Evolutionary conservation across 2,329 filamentous ascomycete genomes (phyloP).

Genomic region (Colletotrichum sp.): DNA sequence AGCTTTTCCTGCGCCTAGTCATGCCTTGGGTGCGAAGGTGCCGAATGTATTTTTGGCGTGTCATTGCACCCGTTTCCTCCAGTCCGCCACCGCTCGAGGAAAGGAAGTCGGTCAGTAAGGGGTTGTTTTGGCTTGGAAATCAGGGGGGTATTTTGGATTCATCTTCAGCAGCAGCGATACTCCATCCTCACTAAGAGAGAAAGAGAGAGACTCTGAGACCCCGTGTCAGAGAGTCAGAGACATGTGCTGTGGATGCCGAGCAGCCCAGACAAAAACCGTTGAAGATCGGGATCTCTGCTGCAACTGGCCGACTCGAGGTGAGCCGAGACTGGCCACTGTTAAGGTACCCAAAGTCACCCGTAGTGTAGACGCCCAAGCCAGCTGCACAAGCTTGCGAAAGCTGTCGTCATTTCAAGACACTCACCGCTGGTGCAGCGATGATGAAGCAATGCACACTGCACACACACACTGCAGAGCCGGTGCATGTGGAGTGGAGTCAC

Average conservation of each 20-base stretch:
- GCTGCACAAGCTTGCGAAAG: not conserved
- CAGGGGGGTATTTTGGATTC: not conserved
- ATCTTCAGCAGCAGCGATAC: not conserved
- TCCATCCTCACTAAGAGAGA: not conserved
- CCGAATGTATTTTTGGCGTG: conserved; percentile 15
- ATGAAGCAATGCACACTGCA: not conserved
- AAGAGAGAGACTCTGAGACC: not conserved
- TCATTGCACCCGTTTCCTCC: not conserved
- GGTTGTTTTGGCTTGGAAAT: not conserved
- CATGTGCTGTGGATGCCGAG: not conserved
- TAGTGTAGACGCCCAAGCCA: not conserved
- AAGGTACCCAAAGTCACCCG: not conserved
- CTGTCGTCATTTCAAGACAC: conserved; percentile 16
- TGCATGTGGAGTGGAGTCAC: not conserved
- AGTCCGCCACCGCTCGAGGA: not conserved
- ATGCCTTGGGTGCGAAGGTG: not conserved
- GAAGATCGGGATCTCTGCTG: not conserved
- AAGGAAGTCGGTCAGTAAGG: not conserved
- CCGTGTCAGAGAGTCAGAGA: not conserved
- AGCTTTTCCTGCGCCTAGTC: not conserved
- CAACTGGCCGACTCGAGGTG: not conserved
- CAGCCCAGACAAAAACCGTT: not conserved
- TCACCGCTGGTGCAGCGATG: conserved; percentile 14
- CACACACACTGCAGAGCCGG: not conserved
- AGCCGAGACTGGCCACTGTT: not conserved